These are phyloP conservation scores for Neopestalotiopsis rosae DNA, from an alignment of 2,329 filamentous ascomycete genomes.

Conservation along the genomic window DNA sequence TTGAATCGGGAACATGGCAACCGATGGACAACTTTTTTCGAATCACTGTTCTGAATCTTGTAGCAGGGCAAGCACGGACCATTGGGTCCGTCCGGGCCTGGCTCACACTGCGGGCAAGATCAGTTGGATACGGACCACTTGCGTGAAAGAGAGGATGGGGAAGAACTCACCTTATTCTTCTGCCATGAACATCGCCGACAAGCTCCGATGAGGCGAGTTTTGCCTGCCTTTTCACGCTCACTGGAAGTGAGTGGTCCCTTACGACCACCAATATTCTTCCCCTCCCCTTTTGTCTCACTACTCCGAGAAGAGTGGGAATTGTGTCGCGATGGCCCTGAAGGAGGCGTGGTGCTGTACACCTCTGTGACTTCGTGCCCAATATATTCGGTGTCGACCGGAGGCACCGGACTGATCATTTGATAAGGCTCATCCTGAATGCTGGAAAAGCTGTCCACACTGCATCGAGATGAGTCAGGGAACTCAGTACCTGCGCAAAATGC, in stretches of 20 bases:
- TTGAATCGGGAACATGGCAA: conserved; percentile 50
- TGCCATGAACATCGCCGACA: conserved; percentile 53
- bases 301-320: background rate
- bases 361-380: conserved; percentile 20
- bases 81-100: conserved; percentile 34
- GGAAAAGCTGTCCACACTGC: background rate
- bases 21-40: conserved; percentile 53
- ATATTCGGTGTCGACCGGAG: conserved; percentile 16
- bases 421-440: background rate
- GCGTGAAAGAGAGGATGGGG: conserved; percentile 2
- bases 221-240: conserved; percentile 37
- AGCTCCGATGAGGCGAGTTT: conserved; percentile 42
- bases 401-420: background rate
- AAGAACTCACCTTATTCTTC: conserved; percentile 45
- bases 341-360: background rate
- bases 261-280: conserved; percentile 21
- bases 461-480: background rate
- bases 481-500: background rate
- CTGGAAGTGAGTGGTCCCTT: background rate
- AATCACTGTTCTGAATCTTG: conserved; percentile 39
- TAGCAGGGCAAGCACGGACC: conserved; percentile 47
- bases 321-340: background rate
- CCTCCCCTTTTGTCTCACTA: no score
- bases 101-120: conserved; percentile 39
- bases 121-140: background rate